Evolutionary conservation across 352 stramenopile genomes (phyloP), one percentile per base, ranked within the genome.

Genomic region (Globisporangium yorkense): DNA sequence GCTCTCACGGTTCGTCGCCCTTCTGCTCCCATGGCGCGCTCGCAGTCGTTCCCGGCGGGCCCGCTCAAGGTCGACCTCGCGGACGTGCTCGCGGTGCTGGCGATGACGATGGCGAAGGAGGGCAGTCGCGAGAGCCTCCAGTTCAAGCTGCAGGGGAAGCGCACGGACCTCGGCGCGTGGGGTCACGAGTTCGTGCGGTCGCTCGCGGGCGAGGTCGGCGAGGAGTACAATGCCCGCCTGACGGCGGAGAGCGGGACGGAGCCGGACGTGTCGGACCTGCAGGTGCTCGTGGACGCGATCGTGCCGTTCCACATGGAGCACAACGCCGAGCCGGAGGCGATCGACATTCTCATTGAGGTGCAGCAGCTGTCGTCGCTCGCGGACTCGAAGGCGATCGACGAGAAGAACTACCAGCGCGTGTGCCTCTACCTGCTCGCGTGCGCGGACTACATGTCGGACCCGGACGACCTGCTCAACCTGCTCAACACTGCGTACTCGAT

Each of bases 301-400:
- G 96, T 99, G 56, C 97, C 97, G 3, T 99, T 99, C 79, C 96
- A 99, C 84, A 96, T 99, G 70, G 77, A 96, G 63, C 97, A 99
- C 79, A 99, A 99, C 70, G 97, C 97, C 5, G 97, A 99, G 73
- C 95, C 97, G 0, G 97, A 99, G 80, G 97, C 97, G 21, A 96
- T 99, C 40, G 97, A 99, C 74, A 94, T 99, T 29, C 78, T 99
- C 48, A 96, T 99, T 63, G 97, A 99, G 84, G 96, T 99, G 37
- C 95, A 99, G 72, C 79, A 97, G 65, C 82, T 99, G 10, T 72
- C 88, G 49, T 97, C 97, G 66, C 76, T 99, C 40, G 75, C 99
- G n/a, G 70, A 92, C 13, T 86, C 96, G 20, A 79, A 87, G 13
- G 74, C 94, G 37, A 98, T 99, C 57, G 96, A 99, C 74, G 94